These are phyloP conservation scores for Xylaria sp. DNA, from an alignment of 2,329 filamentous ascomycete species.

Conservation along the genomic window DNA sequence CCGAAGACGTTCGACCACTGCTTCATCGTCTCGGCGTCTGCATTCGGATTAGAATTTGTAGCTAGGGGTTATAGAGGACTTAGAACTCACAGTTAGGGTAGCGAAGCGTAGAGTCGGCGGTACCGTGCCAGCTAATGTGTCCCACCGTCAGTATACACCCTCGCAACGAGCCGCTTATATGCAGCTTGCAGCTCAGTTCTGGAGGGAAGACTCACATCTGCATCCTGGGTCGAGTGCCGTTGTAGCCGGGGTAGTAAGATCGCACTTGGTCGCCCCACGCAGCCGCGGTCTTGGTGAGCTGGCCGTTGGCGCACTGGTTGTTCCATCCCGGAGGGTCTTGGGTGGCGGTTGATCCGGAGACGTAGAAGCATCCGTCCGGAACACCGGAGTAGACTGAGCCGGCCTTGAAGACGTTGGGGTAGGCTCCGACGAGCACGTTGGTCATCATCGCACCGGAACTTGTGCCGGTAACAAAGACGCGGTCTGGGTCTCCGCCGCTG, in stretches of 20 bases:
- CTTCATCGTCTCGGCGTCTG: conserved; percentile 55
- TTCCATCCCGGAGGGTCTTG: conserved; percentile 61
- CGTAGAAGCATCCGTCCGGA: conserved; percentile 52
- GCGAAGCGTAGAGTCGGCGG: conserved; percentile 53
- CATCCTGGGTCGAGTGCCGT: conserved; percentile 55
- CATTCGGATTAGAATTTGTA: conserved; percentile 29
- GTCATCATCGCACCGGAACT: conserved; percentile 52
- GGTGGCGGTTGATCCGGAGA: conserved; percentile 52
- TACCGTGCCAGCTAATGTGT: conserved; percentile 57
- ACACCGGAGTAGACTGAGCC: conserved; percentile 60
- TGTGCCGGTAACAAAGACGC: conserved; percentile 47
- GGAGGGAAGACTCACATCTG: conserved; percentile 46
- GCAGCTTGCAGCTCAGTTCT: neutral
- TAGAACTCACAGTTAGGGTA: conserved; percentile 52
- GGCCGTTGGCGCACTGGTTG: conserved; percentile 63
- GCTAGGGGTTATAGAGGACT: too few relatives aligned
- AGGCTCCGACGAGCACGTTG: conserved; percentile 58
- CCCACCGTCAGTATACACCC: conserved; percentile 10
- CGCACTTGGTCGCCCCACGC: conserved; percentile 56
- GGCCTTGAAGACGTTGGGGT: conserved; percentile 61
- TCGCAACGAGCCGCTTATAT: conserved; percentile 10
- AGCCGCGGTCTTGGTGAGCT: conserved; percentile 55
- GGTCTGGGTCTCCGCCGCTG: conserved; percentile 47
- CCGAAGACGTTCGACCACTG: conserved; percentile 61
- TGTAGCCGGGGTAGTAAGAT: conserved; percentile 64